Conservation (phyloP, 108 stramenopile species). For the Cyclotella kingstonii region DNA sequence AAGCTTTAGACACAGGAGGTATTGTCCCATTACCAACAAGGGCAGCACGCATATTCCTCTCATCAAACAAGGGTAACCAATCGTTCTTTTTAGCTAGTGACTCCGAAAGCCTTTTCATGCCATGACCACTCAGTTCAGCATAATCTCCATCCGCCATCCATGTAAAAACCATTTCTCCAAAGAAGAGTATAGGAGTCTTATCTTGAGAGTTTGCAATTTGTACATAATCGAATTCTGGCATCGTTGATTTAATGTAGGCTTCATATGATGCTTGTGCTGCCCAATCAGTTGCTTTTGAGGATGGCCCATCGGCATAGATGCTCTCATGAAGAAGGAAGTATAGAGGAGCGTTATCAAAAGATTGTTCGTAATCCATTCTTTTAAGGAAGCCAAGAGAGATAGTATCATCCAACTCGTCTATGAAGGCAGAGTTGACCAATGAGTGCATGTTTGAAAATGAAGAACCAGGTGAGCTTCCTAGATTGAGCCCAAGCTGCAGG, state of each 20-base stretch:
- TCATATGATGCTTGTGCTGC: constrained; percentile 72
- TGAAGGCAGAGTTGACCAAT: constrained; percentile 74
- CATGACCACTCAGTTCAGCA: constrained; percentile 63
- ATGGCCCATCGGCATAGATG: constrained; percentile 81
- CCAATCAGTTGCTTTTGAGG: constrained; percentile 64
- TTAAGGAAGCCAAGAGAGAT: constrained; percentile 73
- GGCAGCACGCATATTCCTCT: constrained; percentile 56
- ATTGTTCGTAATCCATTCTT: constrained; percentile 70
- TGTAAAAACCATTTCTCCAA: constrained; percentile 94
- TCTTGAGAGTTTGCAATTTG: constrained; percentile 39
- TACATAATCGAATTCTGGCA: constrained; percentile 55
- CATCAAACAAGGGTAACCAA: constrained; percentile 81
- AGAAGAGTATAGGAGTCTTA: constrained; percentile 63
- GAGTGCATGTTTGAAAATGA: constrained; percentile 83
- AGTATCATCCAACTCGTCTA: constrained; percentile 42
- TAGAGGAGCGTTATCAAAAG: constrained; percentile 91
- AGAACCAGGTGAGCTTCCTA: constrained; percentile 72
- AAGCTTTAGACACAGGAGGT: constrained; percentile 42
- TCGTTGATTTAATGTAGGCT: constrained; percentile 15
- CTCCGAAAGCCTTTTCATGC: constrained; percentile 64
- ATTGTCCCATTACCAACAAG: constrained; percentile 21
- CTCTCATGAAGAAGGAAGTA: constrained; percentile 92
- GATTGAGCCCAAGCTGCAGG: constrained; percentile 77
- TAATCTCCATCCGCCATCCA: constrained; percentile 92
- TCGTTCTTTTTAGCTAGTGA: constrained; percentile 70